Conservation (phyloP, 768 basidiomycete genomes). For the Rubroboletus pulcherrimus region DNA sequence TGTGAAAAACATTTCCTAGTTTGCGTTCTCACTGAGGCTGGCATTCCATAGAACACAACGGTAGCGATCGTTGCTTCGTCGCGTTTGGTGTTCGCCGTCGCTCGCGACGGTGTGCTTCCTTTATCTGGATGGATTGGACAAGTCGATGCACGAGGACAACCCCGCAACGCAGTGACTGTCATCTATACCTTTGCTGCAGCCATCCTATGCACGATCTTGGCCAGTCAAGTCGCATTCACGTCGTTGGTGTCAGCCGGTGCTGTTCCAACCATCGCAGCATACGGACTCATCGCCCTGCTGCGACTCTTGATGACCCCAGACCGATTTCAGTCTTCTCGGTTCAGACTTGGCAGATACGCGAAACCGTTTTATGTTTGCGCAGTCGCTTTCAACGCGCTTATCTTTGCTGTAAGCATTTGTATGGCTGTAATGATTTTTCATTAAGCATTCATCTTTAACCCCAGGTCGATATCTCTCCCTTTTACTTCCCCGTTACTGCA, state of each 20-base stretch:
- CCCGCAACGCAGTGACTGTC: constrained; percentile 81
- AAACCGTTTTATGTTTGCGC: constrained; percentile 68
- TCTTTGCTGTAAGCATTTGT: constrained; percentile 61
- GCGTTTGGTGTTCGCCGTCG: constrained; percentile 85
- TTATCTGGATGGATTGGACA: constrained; percentile 77
- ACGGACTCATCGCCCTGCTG: constrained; percentile 75
- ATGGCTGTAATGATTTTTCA: neutral
- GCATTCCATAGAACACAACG: constrained; percentile 64
- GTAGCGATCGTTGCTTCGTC: constrained; percentile 87
- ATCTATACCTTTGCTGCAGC: constrained; percentile 75
- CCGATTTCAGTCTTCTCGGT: constrained; percentile 69
- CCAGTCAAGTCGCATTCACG: constrained; percentile 89
- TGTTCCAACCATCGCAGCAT: constrained; percentile 84
- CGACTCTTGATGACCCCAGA: constrained; percentile 76
- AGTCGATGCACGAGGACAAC: constrained; percentile 69
- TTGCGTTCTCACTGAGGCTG: neutral
- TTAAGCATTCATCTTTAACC: constrained; percentile 2
- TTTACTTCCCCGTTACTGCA: constrained; percentile 77
- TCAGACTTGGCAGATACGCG: constrained; percentile 63
- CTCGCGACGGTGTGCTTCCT: constrained; percentile 90
- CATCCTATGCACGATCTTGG: constrained; percentile 83
- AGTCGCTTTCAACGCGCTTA: constrained; percentile 65
- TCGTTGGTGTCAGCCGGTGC: constrained; percentile 85
- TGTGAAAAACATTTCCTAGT: constrained; percentile 33
- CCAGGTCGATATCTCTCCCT: constrained; percentile 82